Conservation (phyloP, 192 early-diverging fungal genomes). For the Coemansia aciculifera region DNA sequence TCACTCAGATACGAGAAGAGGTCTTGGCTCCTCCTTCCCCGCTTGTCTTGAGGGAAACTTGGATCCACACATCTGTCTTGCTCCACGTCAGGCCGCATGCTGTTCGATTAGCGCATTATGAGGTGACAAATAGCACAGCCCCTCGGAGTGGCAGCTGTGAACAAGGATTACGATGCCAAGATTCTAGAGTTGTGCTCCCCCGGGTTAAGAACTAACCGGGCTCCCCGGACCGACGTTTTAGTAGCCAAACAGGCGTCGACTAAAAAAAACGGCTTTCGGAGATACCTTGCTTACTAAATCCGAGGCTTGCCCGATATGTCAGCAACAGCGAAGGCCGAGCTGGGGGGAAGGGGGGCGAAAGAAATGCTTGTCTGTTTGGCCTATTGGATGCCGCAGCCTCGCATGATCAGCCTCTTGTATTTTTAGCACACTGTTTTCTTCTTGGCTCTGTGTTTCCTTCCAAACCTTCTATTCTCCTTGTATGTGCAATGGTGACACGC, state of each 20-base stretch:
- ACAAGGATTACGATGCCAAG: neutral
- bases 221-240: neutral
- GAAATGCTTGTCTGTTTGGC: neutral
- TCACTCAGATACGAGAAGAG: neutral
- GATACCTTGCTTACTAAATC: conserved; percentile 24
- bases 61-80: neutral
- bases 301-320: conserved; percentile 32
- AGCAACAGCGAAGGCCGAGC: conserved; percentile 7
- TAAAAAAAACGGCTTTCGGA: conserved; percentile 31
- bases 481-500: conserved; percentile 1
- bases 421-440: conserved; percentile 17
- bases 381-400: conserved; percentile 12
- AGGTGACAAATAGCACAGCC: neutral
- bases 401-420: conserved; percentile 19
- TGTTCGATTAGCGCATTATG: neutral
- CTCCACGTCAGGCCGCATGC: neutral
- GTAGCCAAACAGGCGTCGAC: neutral
- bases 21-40: neutral
- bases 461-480: conserved; percentile 2
- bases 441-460: neutral
- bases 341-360: neutral
- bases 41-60: neutral
- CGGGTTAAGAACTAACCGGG: neutral
- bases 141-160: neutral
- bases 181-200: neutral